phyloP scores from a whole-genome alignment of 2,329 filamentous ascomycete genomes.

The Chrysoporthe cubensis region DNA sequence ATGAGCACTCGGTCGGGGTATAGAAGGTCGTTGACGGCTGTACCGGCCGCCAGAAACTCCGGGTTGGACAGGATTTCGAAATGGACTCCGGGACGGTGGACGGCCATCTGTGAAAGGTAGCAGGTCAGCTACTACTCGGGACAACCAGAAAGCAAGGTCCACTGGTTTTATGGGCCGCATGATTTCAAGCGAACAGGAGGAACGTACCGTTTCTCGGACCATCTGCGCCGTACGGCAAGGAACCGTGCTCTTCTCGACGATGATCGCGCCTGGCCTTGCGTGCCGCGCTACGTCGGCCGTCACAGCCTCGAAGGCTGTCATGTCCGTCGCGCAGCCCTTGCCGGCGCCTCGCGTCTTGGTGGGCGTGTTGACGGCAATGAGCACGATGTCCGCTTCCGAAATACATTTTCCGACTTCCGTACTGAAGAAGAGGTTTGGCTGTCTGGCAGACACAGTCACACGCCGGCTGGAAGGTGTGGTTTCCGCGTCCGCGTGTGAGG shows the following conservation, averaged over 20 bases:
- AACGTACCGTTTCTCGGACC: slow-evolving; percentile 67
- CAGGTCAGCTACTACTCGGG: not conserved
- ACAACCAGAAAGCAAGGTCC: too few species aligned
- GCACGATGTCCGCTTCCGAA: slow-evolving; percentile 70
- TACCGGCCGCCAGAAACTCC: slow-evolving; percentile 80
- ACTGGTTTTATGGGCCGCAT: too few species aligned
- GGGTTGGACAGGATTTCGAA: slow-evolving; percentile 83
- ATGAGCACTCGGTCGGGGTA: slow-evolving; percentile 76
- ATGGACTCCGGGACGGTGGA: slow-evolving; percentile 63
- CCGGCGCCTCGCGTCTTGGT: slow-evolving; percentile 74
- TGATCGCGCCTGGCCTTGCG: slow-evolving; percentile 69
- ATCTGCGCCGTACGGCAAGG: slow-evolving; percentile 75
- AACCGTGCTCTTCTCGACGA: slow-evolving; percentile 83
- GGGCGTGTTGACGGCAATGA: slow-evolving; percentile 79
- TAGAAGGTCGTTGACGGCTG: slow-evolving; percentile 72
- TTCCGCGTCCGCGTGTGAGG: not conserved
- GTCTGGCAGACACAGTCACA: slow-evolving; percentile 45
- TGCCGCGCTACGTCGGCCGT: slow-evolving; percentile 68
- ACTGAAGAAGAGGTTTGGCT: slow-evolving; percentile 74
- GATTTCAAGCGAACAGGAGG: not conserved
- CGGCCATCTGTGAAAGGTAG: slow-evolving; percentile 49
- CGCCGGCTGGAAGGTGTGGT: not conserved
- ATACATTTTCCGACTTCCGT: slow-evolving; percentile 67
- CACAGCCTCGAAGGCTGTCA: slow-evolving; percentile 73
- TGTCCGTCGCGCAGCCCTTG: slow-evolving; percentile 72